Base-by-base conservation (phyloP, 257 asterid species). In the Knoxia roxburghii region DNA sequence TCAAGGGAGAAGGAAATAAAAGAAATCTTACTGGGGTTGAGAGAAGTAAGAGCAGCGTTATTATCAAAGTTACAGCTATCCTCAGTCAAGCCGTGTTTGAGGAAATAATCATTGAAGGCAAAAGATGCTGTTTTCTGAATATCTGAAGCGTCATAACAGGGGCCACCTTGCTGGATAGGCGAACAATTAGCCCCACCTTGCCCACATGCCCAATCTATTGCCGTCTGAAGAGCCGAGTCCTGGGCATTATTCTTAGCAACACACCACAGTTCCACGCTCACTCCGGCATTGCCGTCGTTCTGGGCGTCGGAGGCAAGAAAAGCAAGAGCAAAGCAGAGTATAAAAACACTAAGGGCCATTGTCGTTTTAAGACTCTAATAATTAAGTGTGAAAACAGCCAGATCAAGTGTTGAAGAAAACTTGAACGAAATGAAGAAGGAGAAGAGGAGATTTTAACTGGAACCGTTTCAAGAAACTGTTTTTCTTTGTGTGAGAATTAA, bases 241-340 rank as follows among this genome's bases (percentile, higher is more conserved):
- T 80, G 90, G 7, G 98, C 98, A 77, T 92, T 87, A 78, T 89
- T 87, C 83, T 87, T 89, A 0, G 97, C 96, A 66, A 92, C 97
- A 76, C 98, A 92, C 98, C 98, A 92, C 27, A 89, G 81, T 74
- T 92, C 83, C 74, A 68, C 65, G 32, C 76, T 49, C 51, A 59
- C 81, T n/a, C 68, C 71, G 32, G 41, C 74, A 7, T 68, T 69
- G 23, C 83, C 79, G 65, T 79, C 79, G 67, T 72, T 75, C 59
- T 79, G 86, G 61, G 86, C 95, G 73, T 73, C 60, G 72, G 64
- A 60, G 71, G 64, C 5, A 63, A 79, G 35, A 15, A 67, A n/a
- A 21, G 70, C 2, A 1, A 72, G 14, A 48, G 57, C 21, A 27
- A n/a, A 6, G 75, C 15, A 69, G 50, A 70, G 60, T 14, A 58